These are phyloP conservation scores for Excoecaria agallocha DNA, from an alignment of 345 rosid genomes.

Conservation along the genomic window DNA sequence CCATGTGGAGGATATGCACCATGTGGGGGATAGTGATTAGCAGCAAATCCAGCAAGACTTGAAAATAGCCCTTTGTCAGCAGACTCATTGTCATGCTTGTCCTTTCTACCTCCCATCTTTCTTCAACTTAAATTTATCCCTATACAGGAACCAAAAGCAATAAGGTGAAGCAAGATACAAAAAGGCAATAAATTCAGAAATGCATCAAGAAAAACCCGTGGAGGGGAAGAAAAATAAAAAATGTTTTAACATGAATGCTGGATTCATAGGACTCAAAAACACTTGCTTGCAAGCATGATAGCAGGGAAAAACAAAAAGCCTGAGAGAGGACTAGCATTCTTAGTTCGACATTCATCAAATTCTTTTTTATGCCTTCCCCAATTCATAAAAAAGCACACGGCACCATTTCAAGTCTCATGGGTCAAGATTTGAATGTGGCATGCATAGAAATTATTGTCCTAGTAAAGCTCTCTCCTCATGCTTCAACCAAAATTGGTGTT, in stretches of 20 bases:
- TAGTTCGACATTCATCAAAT: not conserved
- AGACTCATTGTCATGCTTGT: slow-evolving; percentile 36
- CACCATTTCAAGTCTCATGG: not conserved
- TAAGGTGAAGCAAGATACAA: not conserved
- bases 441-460: not conserved
- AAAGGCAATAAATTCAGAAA: not conserved
- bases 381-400: not conserved
- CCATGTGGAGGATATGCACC: slow-evolving; percentile 38
- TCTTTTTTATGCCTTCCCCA: not conserved
- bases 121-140: slow-evolving; percentile 18
- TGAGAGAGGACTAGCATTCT: not conserved
- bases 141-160: slow-evolving; percentile 11
- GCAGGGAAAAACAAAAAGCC: no score
- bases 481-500: not conserved
- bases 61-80: slow-evolving; percentile 68
- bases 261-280: not conserved
- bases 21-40: slow-evolving; percentile 30
- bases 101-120: slow-evolving; percentile 50
- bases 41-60: slow-evolving; percentile 58
- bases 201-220: not conserved
- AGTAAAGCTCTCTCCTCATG: not conserved
- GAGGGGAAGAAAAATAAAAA: not conserved
- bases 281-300: slow-evolving; percentile 1
- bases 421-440: not conserved
- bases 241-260: not conserved